A percentile compares a stretch with the other conserved stretches of the same genome.
phyloP scores from a whole-genome alignment of 1,139 yeast species.

The Lodderomyces theae region DNA sequence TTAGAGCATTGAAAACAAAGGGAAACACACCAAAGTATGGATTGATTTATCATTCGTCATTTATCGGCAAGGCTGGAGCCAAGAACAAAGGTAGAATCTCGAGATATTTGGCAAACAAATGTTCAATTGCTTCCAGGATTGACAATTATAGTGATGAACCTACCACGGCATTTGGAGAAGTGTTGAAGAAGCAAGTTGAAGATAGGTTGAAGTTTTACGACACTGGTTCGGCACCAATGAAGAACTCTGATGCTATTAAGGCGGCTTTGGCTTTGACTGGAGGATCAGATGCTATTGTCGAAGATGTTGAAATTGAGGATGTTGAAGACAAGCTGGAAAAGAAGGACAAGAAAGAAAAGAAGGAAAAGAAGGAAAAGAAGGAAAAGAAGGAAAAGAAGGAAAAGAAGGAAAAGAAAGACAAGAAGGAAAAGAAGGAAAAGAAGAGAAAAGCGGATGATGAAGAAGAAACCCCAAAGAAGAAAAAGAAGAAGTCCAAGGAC shows the following conservation, averaged over 20 bases:
- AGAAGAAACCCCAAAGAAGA: conserved; percentile 21
- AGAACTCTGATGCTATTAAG: conserved; percentile 90
- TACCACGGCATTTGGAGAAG: conserved; percentile 81
- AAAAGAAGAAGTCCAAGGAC: conserved; percentile 50
- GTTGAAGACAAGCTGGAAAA: conserved; percentile 56
- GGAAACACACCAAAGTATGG: conserved; percentile 99
- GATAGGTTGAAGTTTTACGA: conserved; percentile 95
- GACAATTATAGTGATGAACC: conserved; percentile 93
- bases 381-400: conserved; percentile 53
- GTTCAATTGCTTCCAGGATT: conserved; percentile 97
- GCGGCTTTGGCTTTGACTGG: conserved; percentile 72
- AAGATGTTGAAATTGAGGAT: conserved; percentile 49
- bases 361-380: conserved; percentile 54
- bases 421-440: conserved; percentile 38
- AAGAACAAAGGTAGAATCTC: conserved; percentile 99
- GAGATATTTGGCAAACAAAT: conserved; percentile 96
- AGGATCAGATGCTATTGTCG: conserved; percentile 25
- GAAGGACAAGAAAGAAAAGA: conserved; percentile 54
- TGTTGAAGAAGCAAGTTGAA: conserved; percentile 94
- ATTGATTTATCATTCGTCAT: conserved; percentile 91
- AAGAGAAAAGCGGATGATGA: conserved; percentile 42
- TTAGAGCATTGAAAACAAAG: conserved; percentile 97
- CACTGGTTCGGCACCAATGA: conserved; percentile 95
- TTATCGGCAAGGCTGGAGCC: conserved; percentile 96
- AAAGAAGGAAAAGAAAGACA: conserved; percentile 47